Base-by-base conservation (phyloP, 306 rosid genomes). In the barrel medic (Medicago truncatula) region DNA sequence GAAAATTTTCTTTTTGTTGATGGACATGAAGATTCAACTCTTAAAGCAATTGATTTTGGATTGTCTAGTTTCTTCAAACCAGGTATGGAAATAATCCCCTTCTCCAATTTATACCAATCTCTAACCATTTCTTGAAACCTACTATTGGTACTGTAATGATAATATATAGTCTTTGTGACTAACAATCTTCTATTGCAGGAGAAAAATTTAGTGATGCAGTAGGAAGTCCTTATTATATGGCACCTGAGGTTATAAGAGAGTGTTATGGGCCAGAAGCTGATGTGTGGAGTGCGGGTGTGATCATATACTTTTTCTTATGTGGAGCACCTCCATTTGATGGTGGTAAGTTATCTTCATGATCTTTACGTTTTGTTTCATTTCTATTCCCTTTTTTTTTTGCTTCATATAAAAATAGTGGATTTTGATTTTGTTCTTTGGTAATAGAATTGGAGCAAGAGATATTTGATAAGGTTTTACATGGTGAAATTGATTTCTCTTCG, bases 221-320 rank as follows among this genome's bases (percentile, higher is more conserved):
- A 28, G 97, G 97, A 73, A 92, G 96, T 86, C 89, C 93, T 60
- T 88, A 77, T 67, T 92, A 90, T 59, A 90, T 92, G 7, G 97
- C 97, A 41, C 97, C 97, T 11, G 97, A 92, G 73, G 88, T 92
- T 76, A 75, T 92, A 71, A 7, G 70, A 18, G 66, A 67, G 73
- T 74, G 62, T 34, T 90, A 92, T 84, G 92, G 97, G 20, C 97
- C 88, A 46, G 91, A 88, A 86, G 88, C 89, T 25, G 97, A 92
- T 83, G 90, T 92, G 16, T 92, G 97, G 97, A 92, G 97, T 81
- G 93, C 90, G 25, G 96, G 97, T 56, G 97, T 92, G 54, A 92
- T 92, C 57, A 60, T 90, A 76, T 92, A 88, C 87, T 87, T 88
- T 73, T 96, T 92, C 78, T 78, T 92, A 81, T 50, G 92, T 46